Percentiles rank a stretch among this genome's conserved stretches.
These are phyloP conservation scores for Skeletonema tropicum DNA, from an alignment of 108 stramenopile genomes.

Conservation along the genomic window DNA sequence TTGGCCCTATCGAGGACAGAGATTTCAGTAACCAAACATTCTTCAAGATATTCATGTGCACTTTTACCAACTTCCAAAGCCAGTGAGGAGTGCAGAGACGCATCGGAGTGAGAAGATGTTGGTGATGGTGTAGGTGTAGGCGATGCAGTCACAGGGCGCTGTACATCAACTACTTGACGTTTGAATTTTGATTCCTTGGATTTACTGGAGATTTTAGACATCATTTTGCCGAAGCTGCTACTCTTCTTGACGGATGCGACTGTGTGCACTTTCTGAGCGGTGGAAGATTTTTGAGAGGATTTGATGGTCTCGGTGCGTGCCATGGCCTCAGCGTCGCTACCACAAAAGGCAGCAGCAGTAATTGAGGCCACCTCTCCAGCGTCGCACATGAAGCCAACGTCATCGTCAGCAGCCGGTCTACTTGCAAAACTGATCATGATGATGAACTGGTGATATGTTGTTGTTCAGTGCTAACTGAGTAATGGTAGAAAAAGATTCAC, in stretches of 20 bases:
- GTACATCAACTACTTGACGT: not conserved
- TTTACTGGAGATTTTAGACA: not conserved
- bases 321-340: not conserved
- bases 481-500: no score
- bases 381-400: not conserved
- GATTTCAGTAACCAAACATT: not conserved
- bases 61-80: not conserved
- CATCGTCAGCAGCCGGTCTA: not conserved
- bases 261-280: no score
- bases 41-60: slow-evolving; percentile 10
- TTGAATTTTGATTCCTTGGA: not conserved
- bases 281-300: no score
- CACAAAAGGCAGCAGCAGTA: not conserved
- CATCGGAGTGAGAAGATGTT: not conserved
- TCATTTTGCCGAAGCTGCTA: no score
- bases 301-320: no score
- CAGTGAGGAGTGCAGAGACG: not conserved
- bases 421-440: not conserved
- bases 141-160: not conserved
- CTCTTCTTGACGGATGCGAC: no score
- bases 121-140: not conserved
- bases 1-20: not conserved
- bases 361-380: not conserved
- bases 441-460: not conserved
- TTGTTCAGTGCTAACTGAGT: no score